Evolutionary conservation across 768 basidiomycete genomes (phyloP).

Genomic region (Rhizopogon salebrosus): DNA sequence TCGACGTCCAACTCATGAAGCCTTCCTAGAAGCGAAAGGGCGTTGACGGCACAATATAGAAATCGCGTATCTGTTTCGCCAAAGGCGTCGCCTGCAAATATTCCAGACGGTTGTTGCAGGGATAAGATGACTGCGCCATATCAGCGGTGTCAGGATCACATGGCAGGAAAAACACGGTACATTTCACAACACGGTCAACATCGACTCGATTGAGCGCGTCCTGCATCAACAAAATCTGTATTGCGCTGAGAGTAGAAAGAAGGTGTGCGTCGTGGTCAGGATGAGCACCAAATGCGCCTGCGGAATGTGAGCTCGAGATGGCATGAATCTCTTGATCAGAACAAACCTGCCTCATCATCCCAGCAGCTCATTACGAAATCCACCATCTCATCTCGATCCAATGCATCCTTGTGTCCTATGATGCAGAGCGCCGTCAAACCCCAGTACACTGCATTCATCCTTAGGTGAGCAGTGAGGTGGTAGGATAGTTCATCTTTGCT

Average conservation of each 20-base stretch:
- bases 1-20: constrained; percentile 65
- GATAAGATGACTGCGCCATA: constrained; percentile 64
- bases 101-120: constrained; percentile 80
- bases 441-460: constrained; percentile 97
- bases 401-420: constrained; percentile 73
- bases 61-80: constrained; percentile 96
- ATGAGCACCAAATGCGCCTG: constrained; percentile 90
- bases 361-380: constrained; percentile 92
- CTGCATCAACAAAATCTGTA: constrained; percentile 87
- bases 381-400: constrained; percentile 81
- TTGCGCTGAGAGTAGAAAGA: constrained; percentile 80
- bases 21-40: constrained; percentile 75
- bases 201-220: constrained; percentile 74
- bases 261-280: constrained; percentile 92
- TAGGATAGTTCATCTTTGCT: constrained; percentile 81
- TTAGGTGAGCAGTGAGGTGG: constrained; percentile 88
- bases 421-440: constrained; percentile 83
- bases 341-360: constrained; percentile 79
- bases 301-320: neutral
- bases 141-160: neutral
- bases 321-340: constrained; percentile 2
- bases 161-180: constrained; percentile 33
- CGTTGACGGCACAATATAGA: constrained; percentile 79
- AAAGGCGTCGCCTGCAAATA: constrained; percentile 85
- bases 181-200: constrained; percentile 63